These are phyloP conservation scores for Saitozyma podzolica DNA, from an alignment of 768 basidiomycete genomes.

Conservation along the genomic window DNA sequence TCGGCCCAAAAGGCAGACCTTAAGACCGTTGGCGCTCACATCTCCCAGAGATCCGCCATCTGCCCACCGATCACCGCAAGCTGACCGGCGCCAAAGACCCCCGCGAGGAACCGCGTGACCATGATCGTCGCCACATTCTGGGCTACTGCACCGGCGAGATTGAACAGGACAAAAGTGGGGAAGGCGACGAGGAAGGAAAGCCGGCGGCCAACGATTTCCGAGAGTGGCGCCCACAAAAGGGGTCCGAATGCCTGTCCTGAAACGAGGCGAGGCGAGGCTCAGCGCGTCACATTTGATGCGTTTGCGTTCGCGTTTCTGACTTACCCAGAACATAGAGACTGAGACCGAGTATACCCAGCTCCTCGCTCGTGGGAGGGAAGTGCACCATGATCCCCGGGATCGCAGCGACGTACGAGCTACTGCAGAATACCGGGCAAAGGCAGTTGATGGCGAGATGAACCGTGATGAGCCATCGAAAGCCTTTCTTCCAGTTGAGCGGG, in stretches of 20 bases:
- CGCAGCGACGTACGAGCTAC: constrained; percentile 63
- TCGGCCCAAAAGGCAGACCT: background rate
- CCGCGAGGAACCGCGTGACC: constrained; percentile 9
- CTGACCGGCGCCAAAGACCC: constrained; percentile 18
- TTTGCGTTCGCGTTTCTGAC: constrained; percentile 52
- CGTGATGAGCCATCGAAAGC: constrained; percentile 35
- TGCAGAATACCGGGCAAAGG: constrained; percentile 64
- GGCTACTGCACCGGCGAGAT: constrained; percentile 9
- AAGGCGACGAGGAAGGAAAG: constrained; percentile 17
- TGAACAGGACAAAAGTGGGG: constrained; percentile 19
- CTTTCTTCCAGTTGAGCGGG: constrained; percentile 27
- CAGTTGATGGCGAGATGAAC: constrained; percentile 50
- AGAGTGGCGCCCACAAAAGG: constrained; percentile 19
- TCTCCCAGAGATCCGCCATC: background rate
- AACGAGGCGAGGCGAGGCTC: background rate
- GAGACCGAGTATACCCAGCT: constrained; percentile 63
- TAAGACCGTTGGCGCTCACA: too few relatives aligned
- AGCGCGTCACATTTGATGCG: background rate
- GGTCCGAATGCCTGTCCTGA: constrained; percentile 5
- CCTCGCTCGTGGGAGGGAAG: constrained; percentile 57
- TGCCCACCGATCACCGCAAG: constrained; percentile 27
- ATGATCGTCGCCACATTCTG: constrained; percentile 19
- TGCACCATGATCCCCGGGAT: constrained; percentile 56
- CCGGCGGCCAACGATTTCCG: constrained; percentile 22
- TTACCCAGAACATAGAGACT: constrained; percentile 64